Evolutionary conservation across 2,329 filamentous ascomycete species (phyloP).

Genomic region (Colletotrichum godetiae): DNA sequence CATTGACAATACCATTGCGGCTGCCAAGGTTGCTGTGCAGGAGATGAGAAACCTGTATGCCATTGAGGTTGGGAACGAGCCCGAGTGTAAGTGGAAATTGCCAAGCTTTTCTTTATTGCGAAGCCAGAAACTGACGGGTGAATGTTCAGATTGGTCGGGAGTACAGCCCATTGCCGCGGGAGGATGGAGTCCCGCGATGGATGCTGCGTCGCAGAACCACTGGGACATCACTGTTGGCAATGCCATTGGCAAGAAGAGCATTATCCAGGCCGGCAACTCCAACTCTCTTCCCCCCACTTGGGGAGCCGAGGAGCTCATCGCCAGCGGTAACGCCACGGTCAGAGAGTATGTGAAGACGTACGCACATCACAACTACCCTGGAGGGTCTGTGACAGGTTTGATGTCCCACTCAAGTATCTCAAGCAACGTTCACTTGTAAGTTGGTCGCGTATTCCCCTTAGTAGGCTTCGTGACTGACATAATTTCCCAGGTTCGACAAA

Average conservation of each 20-base stretch:
- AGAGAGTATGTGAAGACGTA: slow-evolving; percentile 54
- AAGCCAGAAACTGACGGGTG: not conserved
- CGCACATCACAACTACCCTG: slow-evolving; percentile 62
- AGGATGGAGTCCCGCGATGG: slow-evolving; percentile 49
- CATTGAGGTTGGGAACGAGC: slow-evolving; percentile 69
- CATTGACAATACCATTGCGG: slow-evolving; percentile 64
- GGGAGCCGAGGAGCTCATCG: slow-evolving; percentile 52
- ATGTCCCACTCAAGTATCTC: slow-evolving; percentile 58
- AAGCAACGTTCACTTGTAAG: slow-evolving; percentile 41
- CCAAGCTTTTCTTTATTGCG: not conserved
- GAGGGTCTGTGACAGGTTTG: slow-evolving; percentile 51
- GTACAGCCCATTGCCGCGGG: slow-evolving; percentile 52
- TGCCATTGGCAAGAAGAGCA: slow-evolving; percentile 46
- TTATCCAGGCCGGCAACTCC: slow-evolving; percentile 55
- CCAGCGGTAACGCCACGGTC: slow-evolving; percentile 48
- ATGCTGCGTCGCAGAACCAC: slow-evolving; percentile 52
- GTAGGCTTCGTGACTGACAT: slow-evolving; percentile 34
- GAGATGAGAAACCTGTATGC: slow-evolving; percentile 62
- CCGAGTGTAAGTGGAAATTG: slow-evolving; percentile 56
- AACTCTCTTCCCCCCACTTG: slow-evolving; percentile 49
- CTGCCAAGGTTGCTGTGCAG: slow-evolving; percentile 56
- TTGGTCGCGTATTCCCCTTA: not conserved
- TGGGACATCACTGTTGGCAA: slow-evolving; percentile 50
- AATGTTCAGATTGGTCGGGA: slow-evolving; percentile 45
- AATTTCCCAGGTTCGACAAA: slow-evolving; percentile 48